Evolutionary conservation across 176 grass and related monocot genomes (phyloP).

Genomic region (Miscanthus lutarioriparius): DNA sequence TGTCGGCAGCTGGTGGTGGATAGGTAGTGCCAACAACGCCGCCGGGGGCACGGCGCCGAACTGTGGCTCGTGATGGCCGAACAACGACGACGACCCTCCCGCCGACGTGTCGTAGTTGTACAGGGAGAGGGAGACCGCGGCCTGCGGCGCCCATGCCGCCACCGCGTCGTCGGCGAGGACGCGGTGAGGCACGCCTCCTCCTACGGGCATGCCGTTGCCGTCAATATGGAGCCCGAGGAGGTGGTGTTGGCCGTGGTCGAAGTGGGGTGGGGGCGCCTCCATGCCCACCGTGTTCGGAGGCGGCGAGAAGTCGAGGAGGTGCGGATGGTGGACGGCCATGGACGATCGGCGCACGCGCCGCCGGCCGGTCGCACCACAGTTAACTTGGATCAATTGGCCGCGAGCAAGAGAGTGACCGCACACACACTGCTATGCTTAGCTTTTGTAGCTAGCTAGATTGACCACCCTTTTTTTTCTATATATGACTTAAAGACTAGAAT

Average conservation of each 20-base stretch:
- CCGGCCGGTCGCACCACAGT: neutral
- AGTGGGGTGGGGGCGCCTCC: neutral
- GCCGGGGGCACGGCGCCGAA: neutral
- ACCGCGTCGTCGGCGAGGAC: neutral
- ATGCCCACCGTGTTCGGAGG: conserved; percentile 11
- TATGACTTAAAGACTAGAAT: neutral
- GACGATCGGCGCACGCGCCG: neutral
- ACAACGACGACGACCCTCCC: neutral
- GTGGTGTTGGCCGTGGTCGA: conserved; percentile 9
- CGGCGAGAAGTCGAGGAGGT: conserved; percentile 44
- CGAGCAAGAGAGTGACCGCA: too few relatives aligned
- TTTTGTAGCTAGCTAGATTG: neutral
- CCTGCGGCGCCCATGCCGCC: neutral
- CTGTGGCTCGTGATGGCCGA: neutral
- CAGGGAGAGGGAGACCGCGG: conserved; percentile 8
- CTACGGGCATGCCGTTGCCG: neutral
- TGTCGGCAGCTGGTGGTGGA: neutral
- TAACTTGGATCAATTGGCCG: neutral
- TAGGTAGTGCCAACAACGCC: neutral
- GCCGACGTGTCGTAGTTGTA: neutral
- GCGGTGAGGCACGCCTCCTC: neutral
- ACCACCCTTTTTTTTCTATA: neutral
- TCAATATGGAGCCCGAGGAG: neutral
- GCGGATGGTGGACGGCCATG: conserved; percentile 38
- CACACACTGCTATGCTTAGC: neutral